Evolutionary conservation across 179 eudicot species (phyloP), one percentile per base, ranked within the genome.

Genomic region (Nepenthes alata): DNA sequence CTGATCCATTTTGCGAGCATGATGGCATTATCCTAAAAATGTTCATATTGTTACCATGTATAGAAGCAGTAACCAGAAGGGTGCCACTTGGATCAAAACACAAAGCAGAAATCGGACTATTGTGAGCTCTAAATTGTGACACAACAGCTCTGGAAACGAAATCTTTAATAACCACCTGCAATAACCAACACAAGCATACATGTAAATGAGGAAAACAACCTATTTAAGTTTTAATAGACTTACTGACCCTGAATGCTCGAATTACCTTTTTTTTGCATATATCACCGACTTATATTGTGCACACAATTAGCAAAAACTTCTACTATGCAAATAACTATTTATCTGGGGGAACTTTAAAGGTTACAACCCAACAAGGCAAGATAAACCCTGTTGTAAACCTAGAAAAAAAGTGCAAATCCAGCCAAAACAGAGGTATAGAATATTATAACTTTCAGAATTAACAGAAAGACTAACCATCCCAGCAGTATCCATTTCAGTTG

Each of bases 61-160:
- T 73, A 56, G 99, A 94, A 54, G 99, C 97, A 57, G 99, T 94
- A 56, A 90, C 96, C 72, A 94, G 73, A 66, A 94, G 94, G 14
- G 99, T 94, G 65, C 96, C 99, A 74, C 99, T 94, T 16, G 94
- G 99, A 68, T 94, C 99, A 77, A 94, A 94, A 68, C 96, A 94
- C 35, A 94, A 74, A 56, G 96, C 96, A 76, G 96, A 90, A 59
- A 94, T 80, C 37, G 97, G 96, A 77, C 99, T 94, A 16, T 87
- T 71, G 60, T 94, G 99, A 67, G 99, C 99, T 77, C 86, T 83
- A 75, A 94, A 94, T 58, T 94, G 99, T 39, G 97, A 84, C 55
- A 94, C 73, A 61, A 94, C 82, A 55, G 88, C 95, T 71, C 76
- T 77, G 47, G 89, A 87, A 53, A 80, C 86, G 69, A 90, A 83